Base-by-base conservation (phyloP, 108 stramenopile species). In the Stephanodiscus minutulus region DNA sequence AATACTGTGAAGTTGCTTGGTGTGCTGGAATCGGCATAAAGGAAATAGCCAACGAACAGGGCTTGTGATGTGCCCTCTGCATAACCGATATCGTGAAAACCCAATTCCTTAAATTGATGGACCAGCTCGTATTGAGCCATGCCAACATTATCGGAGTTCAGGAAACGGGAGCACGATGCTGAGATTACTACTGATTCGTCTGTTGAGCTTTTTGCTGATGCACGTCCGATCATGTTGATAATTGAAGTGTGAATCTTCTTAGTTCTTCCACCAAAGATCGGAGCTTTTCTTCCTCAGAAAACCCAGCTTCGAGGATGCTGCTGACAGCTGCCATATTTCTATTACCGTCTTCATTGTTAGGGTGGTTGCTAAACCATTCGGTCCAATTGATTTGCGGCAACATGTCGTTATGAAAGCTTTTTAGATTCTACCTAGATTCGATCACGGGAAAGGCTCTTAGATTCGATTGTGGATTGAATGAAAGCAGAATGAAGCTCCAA, bases 1-100 rank as follows among this genome's bases (percentile, higher is more conserved):
- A 44, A 44, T 3, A 44, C 15, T 44, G 43, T 44, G 13, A 39
- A n/a, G n/a, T n/a, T 69, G 39, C 68, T 69, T 57, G 68, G 68
- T 11, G 55, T n/a, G 17, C 55, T 41, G 1, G 20, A n/a, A 8
- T 21, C 18, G 15, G 2, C 24, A 37, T 69, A 69, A 7, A 25
- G 1, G 56, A 69, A 59, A 1, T 57, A 1, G 17, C 68, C 39
- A n/a, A 12, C 2, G n/a, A 11, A 58, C 1, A 69, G 18, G 28
- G 36, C 56, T 46, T 69, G 68, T 41, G 57, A 17, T 0, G 55
- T 58, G 11, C 56, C 55, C 3, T 7, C 36, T 15, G 68, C 55
- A 17, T 37, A 68, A 6, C 9, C 18, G 11, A 54, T 50, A 10
- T 55, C 56, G 8, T n/a, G 2, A 5, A 59, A 3, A 3, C 36